Evolutionary conservation across 2,329 filamentous ascomycete genomes (phyloP).

Genomic region (Tolypocladium guangdongense): DNA sequence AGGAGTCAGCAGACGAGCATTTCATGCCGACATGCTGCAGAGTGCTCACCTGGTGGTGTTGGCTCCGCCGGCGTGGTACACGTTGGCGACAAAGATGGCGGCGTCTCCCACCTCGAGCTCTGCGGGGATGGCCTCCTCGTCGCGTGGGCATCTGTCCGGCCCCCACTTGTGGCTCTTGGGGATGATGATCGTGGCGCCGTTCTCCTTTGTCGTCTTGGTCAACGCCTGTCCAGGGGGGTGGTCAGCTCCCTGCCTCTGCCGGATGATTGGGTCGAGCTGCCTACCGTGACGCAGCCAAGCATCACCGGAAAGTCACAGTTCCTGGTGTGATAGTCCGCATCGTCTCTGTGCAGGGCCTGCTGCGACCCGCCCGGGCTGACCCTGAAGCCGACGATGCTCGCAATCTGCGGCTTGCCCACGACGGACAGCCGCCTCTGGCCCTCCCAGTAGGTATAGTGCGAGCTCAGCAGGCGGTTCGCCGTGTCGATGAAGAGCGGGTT

Average conservation of each 20-base stretch:
- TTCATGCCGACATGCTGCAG: not conserved
- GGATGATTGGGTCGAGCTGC: not conserved
- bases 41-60: slow-evolving; percentile 18
- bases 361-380: slow-evolving; percentile 28
- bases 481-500: slow-evolving; percentile 23
- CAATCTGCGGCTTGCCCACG: slow-evolving; percentile 23
- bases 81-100: slow-evolving; percentile 25
- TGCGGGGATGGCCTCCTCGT: slow-evolving; percentile 25
- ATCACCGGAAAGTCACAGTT: slow-evolving; percentile 24
- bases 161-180: slow-evolving; percentile 30
- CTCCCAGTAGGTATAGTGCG: slow-evolving; percentile 24
- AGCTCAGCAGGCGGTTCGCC: slow-evolving; percentile 21
- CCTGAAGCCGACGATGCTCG: slow-evolving; percentile 24
- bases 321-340: slow-evolving; percentile 17
- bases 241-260: not conserved
- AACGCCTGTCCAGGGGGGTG: slow-evolving; percentile 12
- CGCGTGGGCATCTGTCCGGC: slow-evolving; percentile 21
- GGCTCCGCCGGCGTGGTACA: slow-evolving; percentile 28
- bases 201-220: slow-evolving; percentile 27
- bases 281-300: slow-evolving; percentile 21
- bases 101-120: slow-evolving; percentile 29
- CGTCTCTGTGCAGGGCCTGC: slow-evolving; percentile 26
- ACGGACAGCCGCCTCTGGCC: slow-evolving; percentile 19
- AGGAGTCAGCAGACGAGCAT: not conserved
- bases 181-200: slow-evolving; percentile 30